Evolutionary conservation across 805 yeast species (phyloP), one percentile per base, ranked within the genome.

Genomic region (Cyberlindnera mississippiensis): DNA sequence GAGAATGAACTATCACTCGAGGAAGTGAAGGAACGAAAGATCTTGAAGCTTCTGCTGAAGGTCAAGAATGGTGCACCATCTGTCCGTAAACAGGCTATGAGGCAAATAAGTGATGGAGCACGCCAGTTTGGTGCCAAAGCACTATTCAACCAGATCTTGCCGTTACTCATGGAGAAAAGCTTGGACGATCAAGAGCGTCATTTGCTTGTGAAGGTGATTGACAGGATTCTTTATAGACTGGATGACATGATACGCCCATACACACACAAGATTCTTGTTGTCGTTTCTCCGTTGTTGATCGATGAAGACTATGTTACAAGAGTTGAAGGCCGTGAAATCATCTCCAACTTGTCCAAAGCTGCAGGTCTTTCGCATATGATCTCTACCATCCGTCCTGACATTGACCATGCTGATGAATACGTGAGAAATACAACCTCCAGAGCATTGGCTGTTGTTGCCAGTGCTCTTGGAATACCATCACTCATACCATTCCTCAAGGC

Each of bases 101-200:
- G 90, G 42, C 70, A 75, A 31, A 60, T 90, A 18, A 75, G 84
- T 2, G 87, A 80, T 35, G 72, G 73, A 45, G 82, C 93, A 0
- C 63, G 69, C 7, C 66, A 63, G 12, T 76, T 80, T 52, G 96
- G 96, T 0, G 82, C 96, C 0, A 73, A 76, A 35, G 56, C 78
- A 0, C 60, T 90, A 13, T 82, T 90, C 52, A 75, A 78, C 42
- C 80, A 78, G 45, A 69, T 87, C n/a, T 65, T 90, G 13, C 96
- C 96, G 0, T 62, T 91, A 19, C 63, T 90, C 33, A 65, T 83
- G 57, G 96, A 87, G 47, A 78, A 78, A 30, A 61, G 75, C 4
- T 62, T 89, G 20, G 91, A 82, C 49, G 93, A 85, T 35, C 85
- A 80, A 49, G 97, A 91, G 60, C 72, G 96, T 14, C 95, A 87